Percentiles rank a stretch among this genome's conserved stretches.
These are phyloP conservation scores for Avena atlantica DNA, from an alignment of 176 grass and related monocot species.

Conservation along the genomic window DNA sequence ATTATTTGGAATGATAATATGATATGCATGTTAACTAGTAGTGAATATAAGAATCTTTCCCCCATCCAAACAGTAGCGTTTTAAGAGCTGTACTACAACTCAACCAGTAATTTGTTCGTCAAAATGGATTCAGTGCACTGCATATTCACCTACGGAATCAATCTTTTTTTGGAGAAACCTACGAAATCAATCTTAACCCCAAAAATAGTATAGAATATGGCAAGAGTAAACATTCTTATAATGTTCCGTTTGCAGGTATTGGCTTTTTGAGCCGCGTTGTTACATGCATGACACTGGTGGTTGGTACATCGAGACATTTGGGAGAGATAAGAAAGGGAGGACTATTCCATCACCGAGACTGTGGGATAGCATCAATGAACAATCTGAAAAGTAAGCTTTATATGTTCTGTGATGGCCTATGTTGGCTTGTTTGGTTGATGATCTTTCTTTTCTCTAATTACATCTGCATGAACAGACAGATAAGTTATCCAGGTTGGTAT, in stretches of 20 bases:
- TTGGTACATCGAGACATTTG: conserved; percentile 97
- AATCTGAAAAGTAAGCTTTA: conserved; percentile 76
- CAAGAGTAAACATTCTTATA: conserved; percentile 6
- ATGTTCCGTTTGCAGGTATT: conserved; percentile 65
- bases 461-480: conserved; percentile 9
- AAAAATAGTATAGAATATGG: neutral
- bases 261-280: conserved; percentile 96
- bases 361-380: conserved; percentile 77
- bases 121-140: neutral
- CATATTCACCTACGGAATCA: conserved; percentile 16
- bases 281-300: conserved; percentile 93
- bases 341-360: conserved; percentile 69
- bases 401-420: neutral
- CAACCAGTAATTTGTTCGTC: neutral
- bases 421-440: conserved; percentile 18
- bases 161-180: neutral
- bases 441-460: neutral
- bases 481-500: conserved; percentile 2
- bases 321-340: conserved; percentile 72
- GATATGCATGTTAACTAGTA: neutral
- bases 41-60: neutral
- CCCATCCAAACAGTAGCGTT: neutral
- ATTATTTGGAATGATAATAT: neutral
- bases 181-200: neutral
- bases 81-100: neutral